These are phyloP conservation scores for Vishniacozyma victoriae DNA, from an alignment of 768 basidiomycete species.

Conservation along the genomic window DNA sequence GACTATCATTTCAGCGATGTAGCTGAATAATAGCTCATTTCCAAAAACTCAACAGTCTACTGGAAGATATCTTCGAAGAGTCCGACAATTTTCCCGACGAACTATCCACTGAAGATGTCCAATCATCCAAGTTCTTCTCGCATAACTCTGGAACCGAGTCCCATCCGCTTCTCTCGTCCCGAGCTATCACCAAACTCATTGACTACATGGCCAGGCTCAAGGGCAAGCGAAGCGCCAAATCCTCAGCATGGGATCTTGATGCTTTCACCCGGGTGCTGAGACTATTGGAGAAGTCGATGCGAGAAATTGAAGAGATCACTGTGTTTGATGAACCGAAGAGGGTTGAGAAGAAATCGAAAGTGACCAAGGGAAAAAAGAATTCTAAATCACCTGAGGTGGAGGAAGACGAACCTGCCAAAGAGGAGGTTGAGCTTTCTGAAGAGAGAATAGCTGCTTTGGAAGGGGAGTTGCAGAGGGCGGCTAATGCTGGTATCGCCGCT, in stretches of 20 bases:
- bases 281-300: slow-evolving; percentile 71
- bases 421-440: slow-evolving; percentile 42
- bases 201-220: slow-evolving; percentile 52
- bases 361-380: slow-evolving; percentile 36
- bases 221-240: neutral
- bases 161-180: slow-evolving; percentile 60
- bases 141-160: slow-evolving; percentile 9
- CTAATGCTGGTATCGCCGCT: slow-evolving; percentile 64
- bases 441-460: slow-evolving; percentile 29
- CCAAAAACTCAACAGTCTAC: slow-evolving; percentile 67
- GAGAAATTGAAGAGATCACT: slow-evolving; percentile 66
- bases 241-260: slow-evolving; percentile 59
- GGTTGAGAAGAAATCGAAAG: slow-evolving; percentile 12
- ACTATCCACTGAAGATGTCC: slow-evolving; percentile 53
- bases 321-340: slow-evolving; percentile 52
- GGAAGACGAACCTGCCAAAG: slow-evolving; percentile 29
- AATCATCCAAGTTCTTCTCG: slow-evolving; percentile 44
- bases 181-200: slow-evolving; percentile 16
- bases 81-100: slow-evolving; percentile 66
- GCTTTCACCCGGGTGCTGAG: slow-evolving; percentile 64
- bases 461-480: slow-evolving; percentile 52
- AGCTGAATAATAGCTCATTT: slow-evolving; percentile 14
- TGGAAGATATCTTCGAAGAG: slow-evolving; percentile 80
- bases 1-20: neutral
- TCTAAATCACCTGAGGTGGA: slow-evolving; percentile 2